phyloP scores from a whole-genome alignment of 2,329 filamentous ascomycete species.

The Verticillium klebahnii region DNA sequence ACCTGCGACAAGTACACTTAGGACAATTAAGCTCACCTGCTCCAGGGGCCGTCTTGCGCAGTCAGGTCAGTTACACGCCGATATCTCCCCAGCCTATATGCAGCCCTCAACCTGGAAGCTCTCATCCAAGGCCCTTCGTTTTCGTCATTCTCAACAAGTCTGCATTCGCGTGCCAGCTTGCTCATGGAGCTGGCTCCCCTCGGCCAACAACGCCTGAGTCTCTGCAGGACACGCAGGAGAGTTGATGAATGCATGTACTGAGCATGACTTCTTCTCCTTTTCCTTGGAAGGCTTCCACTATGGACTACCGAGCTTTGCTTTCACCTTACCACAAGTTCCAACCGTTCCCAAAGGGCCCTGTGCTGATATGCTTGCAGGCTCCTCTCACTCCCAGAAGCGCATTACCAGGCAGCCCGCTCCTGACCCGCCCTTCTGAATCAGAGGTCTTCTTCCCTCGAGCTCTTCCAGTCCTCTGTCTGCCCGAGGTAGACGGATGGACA shows the following conservation, averaged over 20 bases:
- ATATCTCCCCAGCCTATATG: background rate
- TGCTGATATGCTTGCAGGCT: background rate
- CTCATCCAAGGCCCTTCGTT: background rate
- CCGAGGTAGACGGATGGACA: background rate
- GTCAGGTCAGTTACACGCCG: background rate
- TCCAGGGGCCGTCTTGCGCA: background rate
- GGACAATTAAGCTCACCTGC: background rate
- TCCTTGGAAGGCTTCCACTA: too few species aligned
- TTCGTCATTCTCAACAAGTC: background rate
- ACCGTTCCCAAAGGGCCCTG: background rate
- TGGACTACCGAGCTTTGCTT: too few species aligned
- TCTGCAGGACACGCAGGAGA: too few species aligned
- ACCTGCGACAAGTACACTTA: background rate
- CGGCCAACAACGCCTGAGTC: background rate
- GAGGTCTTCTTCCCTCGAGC: background rate
- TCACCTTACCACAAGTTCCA: too few species aligned
- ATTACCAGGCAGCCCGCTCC: background rate
- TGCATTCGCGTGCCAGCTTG: background rate
- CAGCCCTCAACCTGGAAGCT: background rate
- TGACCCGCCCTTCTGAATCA: background rate
- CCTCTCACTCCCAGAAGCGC: background rate
- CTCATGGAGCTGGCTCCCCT: background rate
- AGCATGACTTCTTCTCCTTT: too few species aligned
- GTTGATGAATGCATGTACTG: too few species aligned
- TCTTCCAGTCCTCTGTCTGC: background rate